Evolutionary conservation across 1,284 basidiomycete genomes (phyloP).

Genomic region (Apiotrichum siamense): DNA sequence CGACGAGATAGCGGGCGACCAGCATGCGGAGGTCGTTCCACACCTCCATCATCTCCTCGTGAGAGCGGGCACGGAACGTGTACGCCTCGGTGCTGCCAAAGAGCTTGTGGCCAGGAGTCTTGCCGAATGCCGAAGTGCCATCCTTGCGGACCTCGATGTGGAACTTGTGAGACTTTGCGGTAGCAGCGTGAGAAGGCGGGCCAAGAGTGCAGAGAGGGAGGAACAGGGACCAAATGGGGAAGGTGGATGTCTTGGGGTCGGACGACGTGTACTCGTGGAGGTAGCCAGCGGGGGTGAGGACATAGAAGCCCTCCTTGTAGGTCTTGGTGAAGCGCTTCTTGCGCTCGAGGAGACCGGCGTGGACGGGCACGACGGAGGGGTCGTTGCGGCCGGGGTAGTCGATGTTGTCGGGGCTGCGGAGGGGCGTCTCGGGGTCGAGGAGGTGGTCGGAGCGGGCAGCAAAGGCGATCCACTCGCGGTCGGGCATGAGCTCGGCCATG

Average conservation of each 20-base stretch:
- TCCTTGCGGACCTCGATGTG: slow-evolving; percentile 91
- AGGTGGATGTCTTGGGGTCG: slow-evolving; percentile 61
- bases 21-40: slow-evolving; percentile 99
- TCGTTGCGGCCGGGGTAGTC: slow-evolving; percentile 92
- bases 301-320: slow-evolving; percentile 84
- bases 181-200: slow-evolving; percentile 67
- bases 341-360: slow-evolving; percentile 86
- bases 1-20: slow-evolving; percentile 90
- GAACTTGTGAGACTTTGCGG: slow-evolving; percentile 84
- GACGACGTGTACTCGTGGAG: slow-evolving; percentile 83
- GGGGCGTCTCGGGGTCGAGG: slow-evolving; percentile 90
- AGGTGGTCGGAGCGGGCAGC: slow-evolving; percentile 91
- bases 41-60: slow-evolving; percentile 99
- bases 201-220: slow-evolving; percentile 93
- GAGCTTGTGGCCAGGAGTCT: slow-evolving; percentile 60
- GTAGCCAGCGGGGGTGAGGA: slow-evolving; percentile 93
- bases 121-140: slow-evolving; percentile 48
- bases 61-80: slow-evolving; percentile 82
- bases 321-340: slow-evolving; percentile 94
- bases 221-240: slow-evolving; percentile 84
- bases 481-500: slow-evolving; percentile 80
- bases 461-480: slow-evolving; percentile 95
- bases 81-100: slow-evolving; percentile 59
- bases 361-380: slow-evolving; percentile 78
- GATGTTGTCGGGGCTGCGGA: slow-evolving; percentile 72